Conservation (phyloP, 208 protist species). For the Naegleria lovaniensis region DNA sequence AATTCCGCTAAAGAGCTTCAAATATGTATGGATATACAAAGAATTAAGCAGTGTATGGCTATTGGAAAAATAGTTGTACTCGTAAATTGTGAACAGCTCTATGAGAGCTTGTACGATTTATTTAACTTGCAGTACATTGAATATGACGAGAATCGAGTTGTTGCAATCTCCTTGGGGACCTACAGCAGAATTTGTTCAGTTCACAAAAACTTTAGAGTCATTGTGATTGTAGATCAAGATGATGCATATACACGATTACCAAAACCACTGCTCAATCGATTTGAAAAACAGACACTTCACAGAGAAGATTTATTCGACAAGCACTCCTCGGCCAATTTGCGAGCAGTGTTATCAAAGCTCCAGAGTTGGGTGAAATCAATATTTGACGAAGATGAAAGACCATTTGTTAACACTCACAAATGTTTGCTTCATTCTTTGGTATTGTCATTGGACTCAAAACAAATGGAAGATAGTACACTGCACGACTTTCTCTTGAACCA, state of each 20-base stretch:
- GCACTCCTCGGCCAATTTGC: neutral
- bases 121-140: slow-evolving; percentile 55
- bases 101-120: slow-evolving; percentile 63
- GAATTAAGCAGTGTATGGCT: slow-evolving; percentile 49
- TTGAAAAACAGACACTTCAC: slow-evolving; percentile 22
- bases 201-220: slow-evolving; percentile 32
- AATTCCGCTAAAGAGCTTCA: slow-evolving; percentile 28
- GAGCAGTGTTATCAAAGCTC: neutral
- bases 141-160: slow-evolving; percentile 22
- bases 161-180: slow-evolving; percentile 30
- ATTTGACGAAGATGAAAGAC: slow-evolving; percentile 2
- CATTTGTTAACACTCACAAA: slow-evolving; percentile 1
- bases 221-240: slow-evolving; percentile 34
- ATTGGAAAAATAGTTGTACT: slow-evolving; percentile 43
- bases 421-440: neutral
- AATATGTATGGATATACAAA: slow-evolving; percentile 29
- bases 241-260: slow-evolving; percentile 29
- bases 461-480: neutral
- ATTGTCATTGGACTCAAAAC: neutral
- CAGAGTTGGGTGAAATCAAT: neutral
- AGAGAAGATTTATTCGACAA: slow-evolving; percentile 6
- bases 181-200: slow-evolving; percentile 25
- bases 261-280: slow-evolving; percentile 32
- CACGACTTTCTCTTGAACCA: neutral
- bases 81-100: slow-evolving; percentile 49